Base-by-base conservation (phyloP, 1,284 basidiomycete species). In the Athelia psychrophila region DNA sequence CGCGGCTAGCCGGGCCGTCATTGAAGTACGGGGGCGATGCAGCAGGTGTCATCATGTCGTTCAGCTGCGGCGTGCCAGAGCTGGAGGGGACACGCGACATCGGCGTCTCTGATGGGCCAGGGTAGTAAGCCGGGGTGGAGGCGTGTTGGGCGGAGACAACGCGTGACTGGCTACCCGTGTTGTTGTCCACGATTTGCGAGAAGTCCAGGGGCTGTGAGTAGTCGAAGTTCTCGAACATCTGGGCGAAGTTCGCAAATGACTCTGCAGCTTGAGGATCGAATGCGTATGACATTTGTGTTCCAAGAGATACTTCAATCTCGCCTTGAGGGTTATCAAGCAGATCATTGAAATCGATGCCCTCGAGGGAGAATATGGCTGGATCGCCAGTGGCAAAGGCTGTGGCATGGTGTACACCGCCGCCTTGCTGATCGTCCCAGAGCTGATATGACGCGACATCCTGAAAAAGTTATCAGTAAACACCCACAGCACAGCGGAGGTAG, bases 81-180 rank as follows among this genome's bases (percentile, higher is more conserved):
- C 44, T 48, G 44, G 46, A 35, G 20, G 52, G 24, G 30, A 44
- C 44, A 9, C 20, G 42, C 42, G 42, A 44, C 13, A 20, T 44
- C 20, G 42, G 20, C 13, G 42, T 22, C 42, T 12, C 42, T 12
- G 42, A 20, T 12, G 44, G 38, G 20, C 9, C n/a, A 16, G n/a
- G 16, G 38, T 18, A 42, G 20, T 18, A 42, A 5, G 38, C 16
- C 20, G 38, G 38, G 8, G 38, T n/a, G 8, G 38, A n/a, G 6
- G 38, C 38, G 20, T 18, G 16, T n/a, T 42, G 38, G 8, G 38
- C 27, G 27, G 27, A 30, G 6, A 42, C 20, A n/a, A n/a, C n/a
- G n/a, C n/a, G n/a, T n/a, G n/a, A n/a, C n/a, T n/a, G 38, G 8
- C 38, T 22, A n/a, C n/a, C 38, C n/a, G 6, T 42, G 20, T 42